Percentiles rank a stretch among this genome's conserved stretches.
Evolutionary conservation across 148 eudicot genomes (phyloP).

Genomic region (Chenopodium formosanum): DNA sequence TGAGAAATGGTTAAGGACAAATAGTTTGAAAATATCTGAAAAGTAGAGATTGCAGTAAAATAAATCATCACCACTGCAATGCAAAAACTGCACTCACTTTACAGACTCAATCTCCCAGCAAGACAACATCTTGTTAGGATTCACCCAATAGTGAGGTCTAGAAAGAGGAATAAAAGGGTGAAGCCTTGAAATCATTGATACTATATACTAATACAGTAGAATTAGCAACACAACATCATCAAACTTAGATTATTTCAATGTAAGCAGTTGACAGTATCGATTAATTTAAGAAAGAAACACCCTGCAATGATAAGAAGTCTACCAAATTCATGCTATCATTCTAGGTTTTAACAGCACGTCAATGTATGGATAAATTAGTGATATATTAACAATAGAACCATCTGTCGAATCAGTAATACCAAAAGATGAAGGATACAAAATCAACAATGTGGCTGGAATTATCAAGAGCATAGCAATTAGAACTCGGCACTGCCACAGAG

Average conservation of each 20-base stretch:
- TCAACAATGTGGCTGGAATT: constrained; percentile 80
- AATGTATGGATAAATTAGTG: background rate
- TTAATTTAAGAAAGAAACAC: background rate
- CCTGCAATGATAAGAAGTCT: background rate
- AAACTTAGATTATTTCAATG: too few species aligned
- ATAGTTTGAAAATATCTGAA: constrained; percentile 12
- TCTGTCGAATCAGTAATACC: background rate
- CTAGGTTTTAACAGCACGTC: background rate
- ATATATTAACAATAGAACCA: background rate
- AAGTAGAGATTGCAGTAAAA: background rate
- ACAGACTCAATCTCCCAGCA: background rate
- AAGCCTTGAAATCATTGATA: background rate
- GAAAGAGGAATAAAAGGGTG: background rate
- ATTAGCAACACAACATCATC: too few species aligned
- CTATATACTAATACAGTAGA: background rate
- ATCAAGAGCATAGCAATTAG: constrained; percentile 79
- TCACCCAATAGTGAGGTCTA: background rate
- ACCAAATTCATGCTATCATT: background rate
- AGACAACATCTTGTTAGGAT: background rate
- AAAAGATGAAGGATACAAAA: constrained; percentile 73
- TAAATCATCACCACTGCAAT: background rate
- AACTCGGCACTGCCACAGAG: constrained; percentile 64
- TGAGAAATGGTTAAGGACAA: constrained; percentile 44
- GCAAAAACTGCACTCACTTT: background rate
- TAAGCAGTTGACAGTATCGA: too few species aligned